Conservation (phyloP, 139 green algal species). For the Auxenochlorella pyrenoidosa region DNA sequence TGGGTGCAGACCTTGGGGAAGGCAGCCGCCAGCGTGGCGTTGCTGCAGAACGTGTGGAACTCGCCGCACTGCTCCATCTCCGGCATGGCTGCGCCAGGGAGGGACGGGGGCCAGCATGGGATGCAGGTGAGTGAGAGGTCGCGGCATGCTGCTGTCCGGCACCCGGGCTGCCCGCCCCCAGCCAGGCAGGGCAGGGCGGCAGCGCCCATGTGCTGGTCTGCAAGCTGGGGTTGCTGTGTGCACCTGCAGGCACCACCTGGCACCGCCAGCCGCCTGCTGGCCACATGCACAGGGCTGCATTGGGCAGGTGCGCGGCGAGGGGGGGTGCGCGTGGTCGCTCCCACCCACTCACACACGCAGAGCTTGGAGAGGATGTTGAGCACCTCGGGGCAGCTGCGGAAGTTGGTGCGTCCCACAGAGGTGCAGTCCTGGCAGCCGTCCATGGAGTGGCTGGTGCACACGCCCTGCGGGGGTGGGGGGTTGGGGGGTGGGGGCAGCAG, state of each 20-base stretch:
- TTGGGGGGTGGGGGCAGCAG: neutral
- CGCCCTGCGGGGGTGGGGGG: neutral
- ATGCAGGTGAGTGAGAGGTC: no score
- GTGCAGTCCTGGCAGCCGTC: slow-evolving; percentile 44
- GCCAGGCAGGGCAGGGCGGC: neutral
- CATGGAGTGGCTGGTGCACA: slow-evolving; percentile 45
- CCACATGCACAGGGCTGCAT: no score
- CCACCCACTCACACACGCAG: slow-evolving; percentile 35
- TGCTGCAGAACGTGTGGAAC: slow-evolving; percentile 29
- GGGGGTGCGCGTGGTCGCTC: no score
- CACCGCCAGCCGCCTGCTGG: no score
- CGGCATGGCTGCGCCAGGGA: slow-evolving; percentile 30
- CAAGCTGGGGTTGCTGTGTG: no score
- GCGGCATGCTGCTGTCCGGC: neutral
- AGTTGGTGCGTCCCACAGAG: slow-evolving; percentile 2
- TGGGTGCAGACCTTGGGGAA: slow-evolving; percentile 37
- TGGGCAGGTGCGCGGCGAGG: no score
- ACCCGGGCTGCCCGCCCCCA: neutral
- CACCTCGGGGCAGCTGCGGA: slow-evolving; percentile 37
- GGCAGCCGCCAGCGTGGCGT: neutral
- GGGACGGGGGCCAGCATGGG: no score
- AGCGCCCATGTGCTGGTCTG: no score
- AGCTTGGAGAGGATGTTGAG: slow-evolving; percentile 28
- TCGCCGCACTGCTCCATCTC: slow-evolving; percentile 38
- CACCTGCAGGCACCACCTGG: no score